Evolutionary conservation across 169 alveolate species (phyloP).

Genomic region (Cyclospora cayetanensis): DNA sequence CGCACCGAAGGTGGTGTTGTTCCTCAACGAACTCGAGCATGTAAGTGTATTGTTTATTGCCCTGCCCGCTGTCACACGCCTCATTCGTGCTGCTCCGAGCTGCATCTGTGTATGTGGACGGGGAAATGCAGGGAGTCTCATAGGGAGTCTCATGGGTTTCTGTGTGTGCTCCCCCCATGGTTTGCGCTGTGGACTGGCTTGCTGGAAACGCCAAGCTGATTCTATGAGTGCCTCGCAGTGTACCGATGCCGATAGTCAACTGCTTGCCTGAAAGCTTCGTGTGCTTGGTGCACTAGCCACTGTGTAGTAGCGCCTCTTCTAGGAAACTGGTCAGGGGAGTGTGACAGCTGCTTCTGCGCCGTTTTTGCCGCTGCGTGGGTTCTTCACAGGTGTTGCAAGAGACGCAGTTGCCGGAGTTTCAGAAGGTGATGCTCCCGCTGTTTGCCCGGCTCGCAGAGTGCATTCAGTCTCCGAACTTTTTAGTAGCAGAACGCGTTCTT

Average conservation of each 20-base stretch:
- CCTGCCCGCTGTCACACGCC: too few relatives aligned
- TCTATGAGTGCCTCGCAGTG: too few relatives aligned
- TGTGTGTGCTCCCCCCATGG: too few relatives aligned
- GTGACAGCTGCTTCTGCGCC: slow-evolving; percentile 19
- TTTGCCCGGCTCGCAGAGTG: slow-evolving; percentile 80
- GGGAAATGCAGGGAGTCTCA: too few relatives aligned
- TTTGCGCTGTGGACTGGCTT: too few relatives aligned
- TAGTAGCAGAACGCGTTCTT: slow-evolving; percentile 94
- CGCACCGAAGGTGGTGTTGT: slow-evolving; percentile 94
- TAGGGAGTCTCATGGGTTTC: too few relatives aligned
- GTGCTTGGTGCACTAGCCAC: not conserved
- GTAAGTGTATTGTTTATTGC: too few relatives aligned
- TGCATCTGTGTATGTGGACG: too few relatives aligned
- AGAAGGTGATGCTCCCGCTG: slow-evolving; percentile 82
- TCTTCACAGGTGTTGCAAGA: slow-evolving; percentile 73
- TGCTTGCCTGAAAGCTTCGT: not conserved
- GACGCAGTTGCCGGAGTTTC: slow-evolving; percentile 88
- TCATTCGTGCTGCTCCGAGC: too few relatives aligned
- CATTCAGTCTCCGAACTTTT: slow-evolving; percentile 79
- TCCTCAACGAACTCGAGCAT: slow-evolving; percentile 96
- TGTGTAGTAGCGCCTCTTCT: not conserved
- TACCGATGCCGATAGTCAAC: too few relatives aligned
- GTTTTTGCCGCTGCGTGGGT: not conserved
- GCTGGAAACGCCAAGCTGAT: too few relatives aligned
- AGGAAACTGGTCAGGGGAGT: not conserved